Conservation (phyloP, 1,284 basidiomycete species). For the Hymenochaete sp. region DNA sequence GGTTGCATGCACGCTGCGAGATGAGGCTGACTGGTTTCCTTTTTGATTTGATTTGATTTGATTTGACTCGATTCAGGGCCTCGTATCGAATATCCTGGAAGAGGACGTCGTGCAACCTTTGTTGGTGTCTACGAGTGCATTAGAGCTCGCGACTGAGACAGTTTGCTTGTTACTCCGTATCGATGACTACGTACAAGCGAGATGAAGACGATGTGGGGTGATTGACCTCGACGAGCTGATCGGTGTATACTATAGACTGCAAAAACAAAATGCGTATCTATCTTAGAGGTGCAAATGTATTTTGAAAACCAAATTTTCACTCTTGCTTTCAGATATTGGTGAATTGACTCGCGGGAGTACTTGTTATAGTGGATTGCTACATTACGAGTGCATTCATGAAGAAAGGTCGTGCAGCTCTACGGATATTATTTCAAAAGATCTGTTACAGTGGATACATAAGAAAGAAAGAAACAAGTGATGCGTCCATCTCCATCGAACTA, state of each 20-base stretch:
- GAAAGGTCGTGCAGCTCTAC: too few species aligned
- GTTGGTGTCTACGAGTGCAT: slow-evolving; percentile 89
- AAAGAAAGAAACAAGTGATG: slow-evolving; percentile 1
- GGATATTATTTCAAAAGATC: too few species aligned
- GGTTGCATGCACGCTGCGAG: too few species aligned
- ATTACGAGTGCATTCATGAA: too few species aligned
- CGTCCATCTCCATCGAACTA: too few species aligned
- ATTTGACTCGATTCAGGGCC: slow-evolving; percentile 50
- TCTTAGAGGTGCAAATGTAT: not conserved
- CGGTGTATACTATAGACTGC: not conserved
- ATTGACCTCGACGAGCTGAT: not conserved
- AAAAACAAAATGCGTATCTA: not conserved
- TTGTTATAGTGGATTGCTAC: too few species aligned
- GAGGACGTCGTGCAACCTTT: slow-evolving; percentile 98
- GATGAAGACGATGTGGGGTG: not conserved
- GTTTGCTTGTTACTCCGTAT: slow-evolving; percentile 96
- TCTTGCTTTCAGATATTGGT: too few species aligned
- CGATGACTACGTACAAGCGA: slow-evolving; percentile 85
- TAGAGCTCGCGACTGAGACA: slow-evolving; percentile 95
- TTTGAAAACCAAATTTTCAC: too few species aligned
- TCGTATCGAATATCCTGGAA: slow-evolving; percentile 94
- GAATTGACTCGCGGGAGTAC: too few species aligned
- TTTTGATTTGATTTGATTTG: not conserved
- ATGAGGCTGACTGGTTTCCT: not conserved
- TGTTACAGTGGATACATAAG: not conserved